Base-by-base conservation (phyloP, 164 flowering plant species). In the Kingdonia uniflora region DNA sequence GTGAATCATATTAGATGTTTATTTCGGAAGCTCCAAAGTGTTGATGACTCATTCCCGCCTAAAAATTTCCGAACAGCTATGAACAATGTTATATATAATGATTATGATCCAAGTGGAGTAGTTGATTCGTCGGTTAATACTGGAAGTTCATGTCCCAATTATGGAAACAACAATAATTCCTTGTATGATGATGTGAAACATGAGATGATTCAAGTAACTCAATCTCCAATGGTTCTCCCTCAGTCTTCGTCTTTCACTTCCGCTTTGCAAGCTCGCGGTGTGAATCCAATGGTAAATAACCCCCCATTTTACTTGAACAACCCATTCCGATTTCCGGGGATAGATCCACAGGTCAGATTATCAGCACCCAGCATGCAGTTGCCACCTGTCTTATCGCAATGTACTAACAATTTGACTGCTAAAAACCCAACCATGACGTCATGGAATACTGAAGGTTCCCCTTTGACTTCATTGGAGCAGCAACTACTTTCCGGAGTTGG, bases 1-100 rank as follows among this genome's bases (percentile, higher is more conserved):
- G 62, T 76, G 63, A 65, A 76, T 59, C 78, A 75, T 49, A 60
- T 76, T 52, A 73, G 57, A 59, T 61, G 62, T 49, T 51, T 64
- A 63, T 69, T 85, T 21, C 42, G 20, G 48, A 69, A 59, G 46
- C 62, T 71, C 49, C 71, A 53, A 59, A 59, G 61, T 56, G 23
- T 49, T 52, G 49, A 59, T 43, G 71, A 66, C 19, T 17, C 59
- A 17, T 20, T 59, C 29, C 19, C 35, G 35, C 35, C 55, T 15
- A 65, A 47, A 38, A 58, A 56, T 54, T 51, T 50, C 24, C 56
- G 65, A 19, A 59, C 57, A n/a, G 53, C 69, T 55, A 57, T 74
- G 15, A 57, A 57, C 40, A 46, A 12, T 57, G 74, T 65, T 50
- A 45, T 33, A 25, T 53, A 46, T 29, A 29, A 29, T 29, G 8